Base-by-base conservation (phyloP, 805 yeast genomes). In the Ogataea neopini region DNA sequence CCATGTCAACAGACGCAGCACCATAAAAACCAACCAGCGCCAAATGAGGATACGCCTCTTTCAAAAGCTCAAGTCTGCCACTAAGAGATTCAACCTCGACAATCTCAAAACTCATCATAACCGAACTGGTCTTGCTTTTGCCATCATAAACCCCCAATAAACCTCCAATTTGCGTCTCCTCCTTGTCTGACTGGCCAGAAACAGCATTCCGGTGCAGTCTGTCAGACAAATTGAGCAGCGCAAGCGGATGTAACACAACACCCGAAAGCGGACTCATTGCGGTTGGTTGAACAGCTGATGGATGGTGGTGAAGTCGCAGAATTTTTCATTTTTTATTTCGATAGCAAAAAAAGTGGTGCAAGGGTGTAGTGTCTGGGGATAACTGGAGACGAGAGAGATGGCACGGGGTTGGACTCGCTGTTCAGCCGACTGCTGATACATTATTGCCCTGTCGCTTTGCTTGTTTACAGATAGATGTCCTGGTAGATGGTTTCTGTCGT, bases 21-120 rank as follows among this genome's bases (percentile, higher is more conserved):
- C 17, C 34, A 45, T 59, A 63, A 19, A 59, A 46, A 2, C 67
- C 67, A n/a, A 63, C 50, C 8, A 63, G 44, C 18, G 42, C 34
- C 32, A 63, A 43, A 39, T 61, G 56, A 2, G 61, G 47, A 33
- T 63, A 60, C 4, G 61, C 50, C 38, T 61, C 59, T n/a, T 47
- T 40, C 9, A 61, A 44, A 11, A 62, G 43, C 6, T 26, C 35
- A n/a, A 61, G 25, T 14, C 51, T 48, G 3, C 22, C 29, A 4
- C 4, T 20, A 28, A 56, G 29, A n/a, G 28, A 45, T 9, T 48
- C 28, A 18, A 17, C 35, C 8, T 35, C 35, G 20, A 38, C 44
- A 7, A 56, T 37, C 26, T 52, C 56, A 45, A 56, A 49, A 20
- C 52, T 51, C 30, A 44, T 28, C 32, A 48, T 38, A 18, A 53